Percentiles rank a stretch among this genome's conserved stretches.
Evolutionary conservation across 345 rosid species (phyloP).

Genomic region (Arabidopsis arenosa): DNA sequence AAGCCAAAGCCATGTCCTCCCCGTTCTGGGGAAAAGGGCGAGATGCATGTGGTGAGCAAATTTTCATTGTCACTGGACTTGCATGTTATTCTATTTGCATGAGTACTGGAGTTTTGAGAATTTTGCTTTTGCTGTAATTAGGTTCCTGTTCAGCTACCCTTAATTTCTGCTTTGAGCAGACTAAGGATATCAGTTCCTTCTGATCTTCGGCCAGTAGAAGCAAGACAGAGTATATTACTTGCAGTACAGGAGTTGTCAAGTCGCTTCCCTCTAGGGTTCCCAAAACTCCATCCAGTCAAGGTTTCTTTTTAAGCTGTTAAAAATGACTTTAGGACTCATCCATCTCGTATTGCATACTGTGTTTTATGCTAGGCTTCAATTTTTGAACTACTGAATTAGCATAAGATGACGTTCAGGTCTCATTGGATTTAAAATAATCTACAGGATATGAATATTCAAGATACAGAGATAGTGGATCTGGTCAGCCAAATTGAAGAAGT

Average conservation of each 20-base stretch:
- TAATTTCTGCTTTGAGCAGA: slow-evolving; percentile 82
- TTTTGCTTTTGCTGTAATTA: slow-evolving; percentile 42
- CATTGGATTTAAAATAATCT: slow-evolving; percentile 36
- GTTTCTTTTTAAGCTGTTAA: slow-evolving; percentile 24
- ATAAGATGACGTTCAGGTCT: slow-evolving; percentile 18
- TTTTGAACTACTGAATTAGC: neutral
- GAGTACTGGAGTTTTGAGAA: slow-evolving; percentile 29
- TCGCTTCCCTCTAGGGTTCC: slow-evolving; percentile 91
- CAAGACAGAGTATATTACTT: slow-evolving; percentile 91
- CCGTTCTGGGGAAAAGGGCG: slow-evolving; percentile 90
- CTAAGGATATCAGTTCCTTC: slow-evolving; percentile 78
- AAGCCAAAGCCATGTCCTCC: slow-evolving; percentile 96
- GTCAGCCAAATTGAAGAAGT: slow-evolving; percentile 81
- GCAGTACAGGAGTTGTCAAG: slow-evolving; percentile 82
- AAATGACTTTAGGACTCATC: neutral
- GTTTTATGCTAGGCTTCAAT: slow-evolving; percentile 6
- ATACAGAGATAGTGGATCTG: slow-evolving; percentile 83
- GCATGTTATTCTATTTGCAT: slow-evolving; percentile 9
- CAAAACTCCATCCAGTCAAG: slow-evolving; percentile 98
- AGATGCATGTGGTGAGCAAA: slow-evolving; percentile 97
- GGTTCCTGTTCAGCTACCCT: slow-evolving; percentile 97
- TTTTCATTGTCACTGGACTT: neutral
- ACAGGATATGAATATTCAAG: slow-evolving; percentile 97
- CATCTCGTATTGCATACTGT: slow-evolving; percentile 15
- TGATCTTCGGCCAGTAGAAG: slow-evolving; percentile 92